Evolutionary conservation across 495 filamentous ascomycete genomes (phyloP).

Genomic region (Ramalina peruviana): DNA sequence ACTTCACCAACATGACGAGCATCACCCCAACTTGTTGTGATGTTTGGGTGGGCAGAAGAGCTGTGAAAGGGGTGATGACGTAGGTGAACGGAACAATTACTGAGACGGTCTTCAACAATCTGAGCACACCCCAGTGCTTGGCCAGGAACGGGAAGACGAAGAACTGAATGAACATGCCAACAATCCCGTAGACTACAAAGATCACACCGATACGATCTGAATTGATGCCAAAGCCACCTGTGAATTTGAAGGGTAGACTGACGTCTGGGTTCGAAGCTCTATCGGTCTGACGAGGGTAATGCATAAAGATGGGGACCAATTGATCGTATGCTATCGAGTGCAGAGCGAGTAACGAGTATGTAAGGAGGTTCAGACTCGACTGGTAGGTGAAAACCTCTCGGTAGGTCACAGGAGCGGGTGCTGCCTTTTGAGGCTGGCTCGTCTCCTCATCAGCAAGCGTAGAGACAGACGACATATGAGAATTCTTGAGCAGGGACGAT

Average conservation of each 20-base stretch:
- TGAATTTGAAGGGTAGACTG: constrained; percentile 62
- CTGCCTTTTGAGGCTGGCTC: constrained; percentile 6
- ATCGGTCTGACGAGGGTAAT: constrained; percentile 45
- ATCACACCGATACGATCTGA: constrained; percentile 61
- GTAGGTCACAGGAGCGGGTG: constrained; percentile 33
- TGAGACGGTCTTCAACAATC: constrained; percentile 46
- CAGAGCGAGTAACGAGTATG: constrained; percentile 61
- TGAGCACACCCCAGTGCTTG: constrained; percentile 52
- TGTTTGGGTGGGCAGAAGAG: constrained; percentile 27
- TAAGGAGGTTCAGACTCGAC: constrained; percentile 57
- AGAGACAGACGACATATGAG: constrained; percentile 1
- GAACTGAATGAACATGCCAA: constrained; percentile 66
- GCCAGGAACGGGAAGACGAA: constrained; percentile 60
- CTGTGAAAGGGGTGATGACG: constrained; percentile 57
- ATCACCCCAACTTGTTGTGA: constrained; percentile 30
- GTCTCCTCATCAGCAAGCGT: constrained; percentile 3
- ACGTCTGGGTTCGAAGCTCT: constrained; percentile 40
- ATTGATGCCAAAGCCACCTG: constrained; percentile 61
- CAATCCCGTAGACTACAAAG: constrained; percentile 59
- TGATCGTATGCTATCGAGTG: constrained; percentile 72
- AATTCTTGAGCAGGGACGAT: constrained; percentile 10
- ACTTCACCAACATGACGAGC: constrained; percentile 51
- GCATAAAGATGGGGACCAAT: constrained; percentile 67
- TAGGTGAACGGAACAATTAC: constrained; percentile 58
- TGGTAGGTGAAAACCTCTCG: constrained; percentile 60